Base-by-base conservation (phyloP, 129 eudicot species). In the Artemisia tridentata region DNA sequence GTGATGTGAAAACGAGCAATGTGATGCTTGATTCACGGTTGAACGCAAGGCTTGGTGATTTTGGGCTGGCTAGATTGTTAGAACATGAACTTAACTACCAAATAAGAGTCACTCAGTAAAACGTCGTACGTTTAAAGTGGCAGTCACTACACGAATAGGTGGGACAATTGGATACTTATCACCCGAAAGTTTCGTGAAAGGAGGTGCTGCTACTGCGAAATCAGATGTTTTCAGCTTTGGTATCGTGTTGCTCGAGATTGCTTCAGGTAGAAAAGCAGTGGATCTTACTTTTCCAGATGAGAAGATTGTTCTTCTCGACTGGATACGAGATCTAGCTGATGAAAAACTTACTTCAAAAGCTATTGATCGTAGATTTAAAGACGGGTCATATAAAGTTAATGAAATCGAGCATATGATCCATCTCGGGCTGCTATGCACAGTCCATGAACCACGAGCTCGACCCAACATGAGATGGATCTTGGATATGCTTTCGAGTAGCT, bases 171-270 rank as follows among this genome's bases (percentile, higher is more conserved):
- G 98, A 46, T 93, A 93, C 73, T 58, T 93, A 29, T 92, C 98
- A 7, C 98, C 98, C 0, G 97, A 93, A 78, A 87, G 90, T 64
- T 87, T 93, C 68, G 88, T 76, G 52, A 82, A 65, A 58, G 75
- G 82, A 13, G 80, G 88, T 10, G 63, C 66, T 15, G 84, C 92
- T 31, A 93, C 95, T 3, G 90, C 95, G 0, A 93, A 89, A 70
- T 84, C 97, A 11, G 98, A 93, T 29, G 98, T 93, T 7, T 93
- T 89, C 77, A 89, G 98, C 76, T 93, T 89, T 43, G 98, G 98
- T 20, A 79, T 93, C 14, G 98, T 93, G 7, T 85, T 82, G 53
- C 67, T 93, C 63, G 98, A 93, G 74, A 63, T 93, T 53, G 88
- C 80, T 46, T 80, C 96, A 0, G 97, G 98, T 12, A 71, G 98